Evolutionary conservation across 257 asterid genomes (phyloP), one percentile per base, ranked within the genome.

Genomic region (Linderniella brevidens): DNA sequence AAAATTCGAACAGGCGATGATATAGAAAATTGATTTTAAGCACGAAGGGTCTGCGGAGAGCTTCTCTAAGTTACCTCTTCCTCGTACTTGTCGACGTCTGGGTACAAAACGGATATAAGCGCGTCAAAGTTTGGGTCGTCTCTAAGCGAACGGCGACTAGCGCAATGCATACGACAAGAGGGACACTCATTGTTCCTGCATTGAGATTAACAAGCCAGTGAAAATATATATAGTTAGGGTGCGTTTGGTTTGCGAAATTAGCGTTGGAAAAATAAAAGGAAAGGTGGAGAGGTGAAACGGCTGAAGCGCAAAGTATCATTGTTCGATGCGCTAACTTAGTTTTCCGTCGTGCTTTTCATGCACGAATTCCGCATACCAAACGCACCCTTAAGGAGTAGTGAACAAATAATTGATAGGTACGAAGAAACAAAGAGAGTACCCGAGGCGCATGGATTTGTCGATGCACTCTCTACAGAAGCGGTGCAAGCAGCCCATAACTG

Each of bases 381-480:
- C n/a, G n/a, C n/a, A n/a, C n/a, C n/a, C n/a, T n/a, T n/a, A n/a
- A n/a, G n/a, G n/a, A n/a, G n/a, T n/a, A n/a, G n/a, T n/a, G n/a
- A n/a, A n/a, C n/a, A 8, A 10, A 18, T 44, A 1, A 8, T 13
- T 15, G 13, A 17, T 1, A 44, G 11, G 17, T 15, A 44, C 15
- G 12, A 46, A 25, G 68, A 61, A 48, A 50, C 43, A 60, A 13
- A 49, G 60, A 37, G 39, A 37, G 56, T 74, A 84, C 94, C 98
- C 96, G 54, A 90, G 79, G 51, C 98, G 94, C 98, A 90, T 90
- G 58, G 98, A 86, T 70, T 90, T 90, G 79, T 85, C 98, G 58
- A 90, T 90, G 78, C 98, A 90, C 68, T 90, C 96, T 73, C 98
- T 68, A 75, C 96, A 90, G 74, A 90, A 90, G 60, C 96, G 98